Evolutionary conservation across 495 filamentous ascomycete species (phyloP), one percentile per base, ranked within the genome.

Genomic region (Neurospora cerealis): DNA sequence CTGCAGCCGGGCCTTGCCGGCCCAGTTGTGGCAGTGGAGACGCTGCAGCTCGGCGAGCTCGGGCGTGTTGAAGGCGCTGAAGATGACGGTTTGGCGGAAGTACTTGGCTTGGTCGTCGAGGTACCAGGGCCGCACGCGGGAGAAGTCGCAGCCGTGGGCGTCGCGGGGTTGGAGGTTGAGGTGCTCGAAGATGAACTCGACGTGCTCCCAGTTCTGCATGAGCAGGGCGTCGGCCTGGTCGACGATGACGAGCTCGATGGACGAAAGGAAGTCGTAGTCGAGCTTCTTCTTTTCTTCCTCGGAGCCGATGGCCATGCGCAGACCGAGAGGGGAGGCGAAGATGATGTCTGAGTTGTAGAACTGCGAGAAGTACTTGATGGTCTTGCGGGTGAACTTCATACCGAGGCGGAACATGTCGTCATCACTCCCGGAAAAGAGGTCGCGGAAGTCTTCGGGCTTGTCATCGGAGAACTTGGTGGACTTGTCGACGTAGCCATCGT

Each of bases 151-250:
- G 74, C 93, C 94, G 82, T 98, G 96, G 4, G 93, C 89, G 78
- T 97, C 93, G 72, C 89, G 91, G 21, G 95, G 96, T 77, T 96
- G 94, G 60, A 91, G 85, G 81, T 98, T 99, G 69, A 98, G 89
- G 81, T 98, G 94, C 74, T 93, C 89, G 79, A 98, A 93, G 76
- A 97, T 90, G 80, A 90, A 92, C 76, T 94, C 92, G 71, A 97
- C 88, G 82, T 98, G 94, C 77, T 97, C 95, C 96, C 96, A 98
- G 82, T 97, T 97, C 79, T 99, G 96, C 95, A 97, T 98, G 21
- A 95, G 87, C 19, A 98, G 86, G 2, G 94, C 94, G 80, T 98
- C 96, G 48, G 94, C 93, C 79, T 97, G 94, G 81, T 99, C 96
- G 69, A 96, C 86, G 44, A 99, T 85, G 34, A 94, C 90, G 11